Percentiles rank a stretch among this genome's conserved stretches.
Conservation (phyloP, 2,329 filamentous ascomycete species). For the Ophiostoma tasmaniense region DNA sequence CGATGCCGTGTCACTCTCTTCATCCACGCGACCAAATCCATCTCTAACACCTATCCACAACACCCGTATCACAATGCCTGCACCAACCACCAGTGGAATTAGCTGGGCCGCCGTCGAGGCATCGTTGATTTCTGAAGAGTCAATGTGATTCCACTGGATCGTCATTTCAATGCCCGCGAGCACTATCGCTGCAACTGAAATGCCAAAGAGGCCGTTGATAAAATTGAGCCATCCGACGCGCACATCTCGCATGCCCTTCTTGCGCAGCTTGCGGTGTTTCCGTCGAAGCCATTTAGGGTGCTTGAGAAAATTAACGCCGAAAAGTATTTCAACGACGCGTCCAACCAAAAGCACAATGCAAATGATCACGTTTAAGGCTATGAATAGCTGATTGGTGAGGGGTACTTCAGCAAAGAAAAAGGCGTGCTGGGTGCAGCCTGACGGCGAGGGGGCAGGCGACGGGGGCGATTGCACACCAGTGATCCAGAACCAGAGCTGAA, state of each 20-base stretch:
- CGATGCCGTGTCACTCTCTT: neutral
- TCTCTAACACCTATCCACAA: constrained; percentile 4
- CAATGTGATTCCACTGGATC: constrained; percentile 22
- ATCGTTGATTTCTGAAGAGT: constrained; percentile 20
- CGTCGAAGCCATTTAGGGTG: constrained; percentile 13
- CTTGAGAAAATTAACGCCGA: constrained; percentile 3
- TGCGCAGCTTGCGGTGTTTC: constrained; percentile 10
- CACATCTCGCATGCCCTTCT: constrained; percentile 11
- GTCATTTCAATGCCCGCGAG: constrained; percentile 20
- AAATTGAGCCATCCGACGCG: neutral
- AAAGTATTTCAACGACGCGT: constrained; percentile 11
- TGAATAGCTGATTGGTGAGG: constrained; percentile 16
- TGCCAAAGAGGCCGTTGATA: constrained; percentile 3
- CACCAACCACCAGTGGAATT: constrained; percentile 16
- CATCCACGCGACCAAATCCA: neutral
- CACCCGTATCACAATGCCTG: neutral
- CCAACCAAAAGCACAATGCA: constrained; percentile 19
- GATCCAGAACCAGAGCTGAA: constrained; percentile 22
- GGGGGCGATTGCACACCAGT: neutral
- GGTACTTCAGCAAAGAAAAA: constrained; percentile 20
- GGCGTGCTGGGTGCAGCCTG: constrained; percentile 11
- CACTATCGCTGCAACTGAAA: neutral
- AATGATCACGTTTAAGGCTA: constrained; percentile 19
- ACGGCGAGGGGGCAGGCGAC: neutral
- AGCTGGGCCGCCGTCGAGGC: constrained; percentile 24